Conservation (phyloP, 2,329 filamentous ascomycete species). For the Cercospora janseana region DNA sequence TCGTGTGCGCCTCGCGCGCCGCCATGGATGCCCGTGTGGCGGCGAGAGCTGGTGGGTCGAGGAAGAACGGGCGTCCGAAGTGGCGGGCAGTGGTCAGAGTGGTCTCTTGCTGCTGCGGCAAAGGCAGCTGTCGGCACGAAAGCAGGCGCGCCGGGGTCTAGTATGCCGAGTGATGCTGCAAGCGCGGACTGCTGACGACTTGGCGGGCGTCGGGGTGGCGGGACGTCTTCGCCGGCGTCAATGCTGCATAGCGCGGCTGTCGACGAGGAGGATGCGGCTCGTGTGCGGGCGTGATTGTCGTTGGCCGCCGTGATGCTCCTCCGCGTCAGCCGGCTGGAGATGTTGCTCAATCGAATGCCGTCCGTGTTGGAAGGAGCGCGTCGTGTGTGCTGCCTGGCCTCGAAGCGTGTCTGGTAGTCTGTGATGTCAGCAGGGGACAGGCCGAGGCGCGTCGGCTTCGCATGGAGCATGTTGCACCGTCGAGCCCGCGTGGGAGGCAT, state of each 20-base stretch:
- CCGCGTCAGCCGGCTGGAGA: conserved; percentile 20
- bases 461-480: conserved; percentile 32
- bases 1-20: background rate
- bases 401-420: conserved; percentile 28
- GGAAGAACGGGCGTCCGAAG: conserved; percentile 19
- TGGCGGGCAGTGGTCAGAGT: conserved; percentile 29
- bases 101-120: conserved; percentile 19
- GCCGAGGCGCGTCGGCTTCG: conserved; percentile 30
- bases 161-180: conserved; percentile 7
- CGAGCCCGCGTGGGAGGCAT: background rate
- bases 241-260: conserved; percentile 19
- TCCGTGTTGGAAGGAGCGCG: conserved; percentile 5
- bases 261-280: conserved; percentile 24
- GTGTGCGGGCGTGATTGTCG: conserved; percentile 23
- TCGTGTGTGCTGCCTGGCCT: conserved; percentile 21
- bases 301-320: conserved; percentile 23
- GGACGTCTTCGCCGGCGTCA: background rate
- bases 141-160: conserved; percentile 33
- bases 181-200: background rate
- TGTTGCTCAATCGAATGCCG: conserved; percentile 25
- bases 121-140: conserved; percentile 34
- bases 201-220: background rate
- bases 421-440: conserved; percentile 33
- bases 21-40: background rate
- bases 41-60: conserved; percentile 10